Evolutionary conservation across 805 yeast species (phyloP).

Genomic region (Wickerhamomyces tratensis): DNA sequence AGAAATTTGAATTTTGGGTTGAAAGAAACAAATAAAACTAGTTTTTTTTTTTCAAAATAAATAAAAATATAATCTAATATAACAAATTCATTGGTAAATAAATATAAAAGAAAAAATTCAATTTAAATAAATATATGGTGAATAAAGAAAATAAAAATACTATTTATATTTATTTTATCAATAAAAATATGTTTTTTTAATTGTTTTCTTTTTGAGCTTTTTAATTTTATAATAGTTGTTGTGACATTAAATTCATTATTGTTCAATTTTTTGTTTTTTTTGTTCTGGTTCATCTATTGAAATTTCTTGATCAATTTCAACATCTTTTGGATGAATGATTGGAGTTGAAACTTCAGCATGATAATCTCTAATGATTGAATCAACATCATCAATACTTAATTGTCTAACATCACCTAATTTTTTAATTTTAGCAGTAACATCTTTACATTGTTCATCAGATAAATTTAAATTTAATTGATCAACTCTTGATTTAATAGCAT

Average conservation of each 20-base stretch:
- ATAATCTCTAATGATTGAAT: slow-evolving; percentile 88
- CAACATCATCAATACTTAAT: slow-evolving; percentile 93
- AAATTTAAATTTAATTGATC: slow-evolving; percentile 88
- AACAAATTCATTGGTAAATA: too few species aligned
- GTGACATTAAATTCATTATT: slow-evolving; percentile 1
- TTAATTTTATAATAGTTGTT: too few species aligned
- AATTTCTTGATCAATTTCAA: slow-evolving; percentile 13
- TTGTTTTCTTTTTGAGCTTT: too few species aligned
- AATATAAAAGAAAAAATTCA: too few species aligned
- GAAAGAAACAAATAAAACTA: too few species aligned
- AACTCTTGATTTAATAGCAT: slow-evolving; percentile 95
- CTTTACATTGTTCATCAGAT: slow-evolving; percentile 91
- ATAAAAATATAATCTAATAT: too few species aligned
- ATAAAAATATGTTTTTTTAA: too few species aligned
- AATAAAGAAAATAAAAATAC: too few species aligned
- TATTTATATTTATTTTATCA: too few species aligned
- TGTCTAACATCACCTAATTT: slow-evolving; percentile 92
- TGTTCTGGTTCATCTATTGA: slow-evolving; percentile 18
- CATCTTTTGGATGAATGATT: slow-evolving; percentile 19
- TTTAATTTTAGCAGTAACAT: slow-evolving; percentile 89
- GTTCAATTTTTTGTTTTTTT: slow-evolving; percentile 21
- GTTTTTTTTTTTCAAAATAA: too few species aligned
- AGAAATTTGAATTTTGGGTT: too few species aligned
- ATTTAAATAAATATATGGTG: too few species aligned
- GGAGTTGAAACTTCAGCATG: slow-evolving; percentile 71